These are phyloP conservation scores for Coemansia sp. DNA, from an alignment of 192 early-diverging fungal species.

Conservation along the genomic window DNA sequence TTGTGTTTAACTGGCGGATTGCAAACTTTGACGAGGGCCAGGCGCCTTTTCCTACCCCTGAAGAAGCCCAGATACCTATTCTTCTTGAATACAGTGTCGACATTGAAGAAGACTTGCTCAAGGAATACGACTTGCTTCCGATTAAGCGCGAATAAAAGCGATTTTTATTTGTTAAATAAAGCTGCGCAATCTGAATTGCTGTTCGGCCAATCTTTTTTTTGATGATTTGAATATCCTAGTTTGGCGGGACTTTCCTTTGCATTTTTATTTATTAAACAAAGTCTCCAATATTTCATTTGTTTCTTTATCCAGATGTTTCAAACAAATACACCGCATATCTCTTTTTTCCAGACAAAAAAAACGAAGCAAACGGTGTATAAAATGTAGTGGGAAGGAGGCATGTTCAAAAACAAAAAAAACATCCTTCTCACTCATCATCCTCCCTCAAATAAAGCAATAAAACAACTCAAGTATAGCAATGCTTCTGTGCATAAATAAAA, in stretches of 20 bases:
- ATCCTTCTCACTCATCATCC: too few relatives aligned
- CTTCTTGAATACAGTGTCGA: constrained; percentile 52
- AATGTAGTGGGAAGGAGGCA: too few relatives aligned
- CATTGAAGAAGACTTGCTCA: constrained; percentile 36
- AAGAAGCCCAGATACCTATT: constrained; percentile 50
- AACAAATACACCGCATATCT: neutral
- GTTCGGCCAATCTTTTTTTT: neutral
- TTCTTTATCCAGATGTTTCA: neutral
- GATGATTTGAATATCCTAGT: too few relatives aligned
- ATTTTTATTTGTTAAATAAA: too few relatives aligned
- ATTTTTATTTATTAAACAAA: neutral
- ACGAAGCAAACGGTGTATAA: too few relatives aligned
- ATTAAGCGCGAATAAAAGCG: constrained; percentile 22
- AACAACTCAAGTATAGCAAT: too few relatives aligned
- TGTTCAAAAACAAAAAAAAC: too few relatives aligned
- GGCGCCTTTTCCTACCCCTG: constrained; percentile 44
- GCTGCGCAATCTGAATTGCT: too few relatives aligned
- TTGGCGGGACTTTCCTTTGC: neutral
- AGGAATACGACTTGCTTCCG: constrained; percentile 29
- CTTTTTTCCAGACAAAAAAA: too few relatives aligned
- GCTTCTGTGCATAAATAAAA: too few relatives aligned
- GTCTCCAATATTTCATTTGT: too few relatives aligned
- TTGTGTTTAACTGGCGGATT: constrained; percentile 50
- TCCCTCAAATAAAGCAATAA: too few relatives aligned
- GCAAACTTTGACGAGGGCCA: constrained; percentile 57